A percentile compares a stretch with the other conserved stretches of the same genome.
Evolutionary conservation across 2,329 filamentous ascomycete species (phyloP).

Genomic region (Pseudocercospora crystallina): DNA sequence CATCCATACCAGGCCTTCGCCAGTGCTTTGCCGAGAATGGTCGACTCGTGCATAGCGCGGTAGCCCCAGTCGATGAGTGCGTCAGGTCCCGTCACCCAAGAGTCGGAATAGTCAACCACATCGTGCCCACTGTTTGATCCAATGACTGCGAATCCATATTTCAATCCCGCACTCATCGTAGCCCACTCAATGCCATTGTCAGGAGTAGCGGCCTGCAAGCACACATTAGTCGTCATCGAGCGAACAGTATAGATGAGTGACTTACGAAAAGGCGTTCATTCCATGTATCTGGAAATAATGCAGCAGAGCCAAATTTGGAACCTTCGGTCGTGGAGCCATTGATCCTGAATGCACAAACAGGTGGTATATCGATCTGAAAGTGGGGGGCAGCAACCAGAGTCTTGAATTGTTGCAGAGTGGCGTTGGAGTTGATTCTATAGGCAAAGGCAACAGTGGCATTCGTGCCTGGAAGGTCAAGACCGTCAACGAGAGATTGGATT

Average conservation of each 20-base stretch:
- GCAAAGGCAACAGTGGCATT: background rate
- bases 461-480: background rate
- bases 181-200: background rate
- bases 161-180: background rate
- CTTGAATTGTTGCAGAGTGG: background rate
- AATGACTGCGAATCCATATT: background rate
- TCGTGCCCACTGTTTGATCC: slow-evolving; percentile 1
- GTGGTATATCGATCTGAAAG: background rate
- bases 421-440: background rate
- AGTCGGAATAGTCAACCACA: background rate
- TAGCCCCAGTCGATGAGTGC: background rate
- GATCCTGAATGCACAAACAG: background rate
- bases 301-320: background rate
- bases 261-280: background rate
- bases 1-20: slow-evolving; percentile 32
- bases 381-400: background rate
- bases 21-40: background rate
- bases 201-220: background rate
- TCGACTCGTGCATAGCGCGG: background rate
- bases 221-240: too few relatives aligned
- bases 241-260: background rate
- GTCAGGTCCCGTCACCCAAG: background rate
- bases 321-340: background rate
- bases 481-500: background rate
- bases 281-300: background rate